Conservation (phyloP, 768 basidiomycete species). For the Dacryopinax spathularia region DNA sequence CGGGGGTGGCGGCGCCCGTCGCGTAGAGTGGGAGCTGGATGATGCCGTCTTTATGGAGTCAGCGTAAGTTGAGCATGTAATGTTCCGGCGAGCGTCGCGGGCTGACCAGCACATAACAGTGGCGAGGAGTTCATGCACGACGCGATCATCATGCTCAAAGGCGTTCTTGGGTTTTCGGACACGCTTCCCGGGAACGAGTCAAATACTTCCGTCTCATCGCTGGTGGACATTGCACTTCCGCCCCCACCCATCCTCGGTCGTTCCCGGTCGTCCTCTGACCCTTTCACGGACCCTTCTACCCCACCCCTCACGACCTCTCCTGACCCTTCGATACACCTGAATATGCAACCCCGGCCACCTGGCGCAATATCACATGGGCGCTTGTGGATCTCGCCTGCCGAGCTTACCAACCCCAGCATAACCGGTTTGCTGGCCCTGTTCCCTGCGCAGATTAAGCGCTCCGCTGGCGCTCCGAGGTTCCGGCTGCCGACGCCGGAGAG, state of each 20-base stretch:
- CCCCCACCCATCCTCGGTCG: background rate
- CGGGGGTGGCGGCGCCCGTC: conserved; percentile 60
- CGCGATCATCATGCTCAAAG: conserved; percentile 79
- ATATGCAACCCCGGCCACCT: background rate
- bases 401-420: background rate
- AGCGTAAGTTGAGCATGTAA: conserved; percentile 47
- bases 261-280: background rate
- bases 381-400: background rate
- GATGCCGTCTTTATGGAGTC: conserved; percentile 90
- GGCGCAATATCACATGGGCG: background rate
- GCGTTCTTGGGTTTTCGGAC: conserved; percentile 31
- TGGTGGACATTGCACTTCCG: conserved; percentile 1
- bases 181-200: background rate
- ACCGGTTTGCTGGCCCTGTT: background rate
- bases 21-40: conserved; percentile 82
- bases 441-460: background rate
- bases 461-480: background rate
- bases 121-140: conserved; percentile 92
- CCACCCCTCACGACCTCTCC: background rate
- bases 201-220: background rate
- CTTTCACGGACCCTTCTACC: background rate
- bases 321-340: background rate
- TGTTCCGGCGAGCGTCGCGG: background rate
- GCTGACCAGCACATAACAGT: conserved; percentile 30
- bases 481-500: background rate